phyloP scores from a whole-genome alignment of 352 stramenopile species.

The Phytophthora pseudosyringae region DNA sequence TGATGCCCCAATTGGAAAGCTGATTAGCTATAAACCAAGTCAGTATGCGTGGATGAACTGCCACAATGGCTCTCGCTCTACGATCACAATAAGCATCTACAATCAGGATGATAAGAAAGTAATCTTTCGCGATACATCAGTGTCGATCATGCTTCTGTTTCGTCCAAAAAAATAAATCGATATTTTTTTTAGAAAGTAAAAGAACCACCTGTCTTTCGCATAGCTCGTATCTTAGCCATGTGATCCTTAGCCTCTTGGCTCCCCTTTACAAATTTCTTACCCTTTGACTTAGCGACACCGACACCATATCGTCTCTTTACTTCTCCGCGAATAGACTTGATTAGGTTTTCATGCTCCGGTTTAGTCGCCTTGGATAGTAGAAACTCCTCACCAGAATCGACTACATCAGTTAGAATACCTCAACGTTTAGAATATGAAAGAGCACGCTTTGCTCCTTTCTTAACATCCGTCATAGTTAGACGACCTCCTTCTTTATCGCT shows the following conservation, averaged over 20 bases:
- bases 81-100: conserved; percentile 5
- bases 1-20: conserved; percentile 11
- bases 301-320: conserved; percentile 24
- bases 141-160: conserved; percentile 15
- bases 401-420: conserved; percentile 6
- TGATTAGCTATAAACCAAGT: conserved; percentile 16
- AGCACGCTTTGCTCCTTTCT: conserved; percentile 8
- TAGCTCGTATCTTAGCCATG: conserved; percentile 9
- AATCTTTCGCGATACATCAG: too few relatives aligned
- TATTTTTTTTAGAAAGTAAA: too few relatives aligned
- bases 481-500: conserved; percentile 1
- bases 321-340: too few relatives aligned
- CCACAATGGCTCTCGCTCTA: conserved; percentile 9
- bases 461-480: conserved; percentile 2
- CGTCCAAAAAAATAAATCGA: conserved; percentile 5
- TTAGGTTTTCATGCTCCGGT: too few relatives aligned
- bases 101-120: too few relatives aligned
- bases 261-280: conserved; percentile 4
- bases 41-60: conserved; percentile 25
- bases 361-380: too few relatives aligned
- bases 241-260: neutral
- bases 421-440: conserved; percentile 17
- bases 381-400: conserved; percentile 1
- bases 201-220: too few relatives aligned
- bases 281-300: neutral